phyloP scores from a whole-genome alignment of 139 green algal genomes.

The Chlorella sp. region DNA sequence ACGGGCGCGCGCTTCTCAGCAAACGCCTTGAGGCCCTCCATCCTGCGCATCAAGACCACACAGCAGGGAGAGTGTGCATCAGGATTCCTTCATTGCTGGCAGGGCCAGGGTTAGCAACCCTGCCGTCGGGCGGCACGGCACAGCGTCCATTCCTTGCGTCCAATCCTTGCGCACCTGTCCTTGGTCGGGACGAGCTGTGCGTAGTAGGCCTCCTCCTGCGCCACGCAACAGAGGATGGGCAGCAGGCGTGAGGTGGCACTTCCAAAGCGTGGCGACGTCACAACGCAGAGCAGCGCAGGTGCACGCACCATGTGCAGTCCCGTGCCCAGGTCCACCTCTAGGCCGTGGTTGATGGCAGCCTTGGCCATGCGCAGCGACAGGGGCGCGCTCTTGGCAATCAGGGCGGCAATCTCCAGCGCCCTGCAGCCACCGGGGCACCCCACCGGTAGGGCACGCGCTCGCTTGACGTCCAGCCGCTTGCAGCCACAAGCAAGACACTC shows the following conservation, averaged over 20 bases:
- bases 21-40: conserved; percentile 79
- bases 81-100: not conserved
- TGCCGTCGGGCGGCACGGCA: not conserved
- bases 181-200: conserved; percentile 59
- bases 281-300: not conserved
- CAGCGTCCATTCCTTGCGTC: not conserved
- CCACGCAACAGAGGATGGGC: not conserved
- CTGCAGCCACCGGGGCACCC: not conserved
- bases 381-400: conserved; percentile 48
- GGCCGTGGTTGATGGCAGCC: conserved; percentile 55
- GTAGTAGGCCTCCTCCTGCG: conserved; percentile 59
- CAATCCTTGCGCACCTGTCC: conserved; percentile 31
- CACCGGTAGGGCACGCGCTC: too few relatives aligned
- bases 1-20: conserved; percentile 73
- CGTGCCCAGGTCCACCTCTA: conserved; percentile 52
- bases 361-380: conserved; percentile 74
- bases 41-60: conserved; percentile 11
- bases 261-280: not conserved
- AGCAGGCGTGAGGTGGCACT: not conserved
- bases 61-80: not conserved
- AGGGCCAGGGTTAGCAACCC: too few relatives aligned
- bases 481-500: too few relatives aligned
- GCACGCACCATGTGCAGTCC: conserved; percentile 57
- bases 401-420: conserved; percentile 11
- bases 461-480: too few relatives aligned